Evolutionary conservation across 805 yeast genomes (phyloP), one percentile per base, ranked within the genome.

Genomic region (Candida caryicola): DNA sequence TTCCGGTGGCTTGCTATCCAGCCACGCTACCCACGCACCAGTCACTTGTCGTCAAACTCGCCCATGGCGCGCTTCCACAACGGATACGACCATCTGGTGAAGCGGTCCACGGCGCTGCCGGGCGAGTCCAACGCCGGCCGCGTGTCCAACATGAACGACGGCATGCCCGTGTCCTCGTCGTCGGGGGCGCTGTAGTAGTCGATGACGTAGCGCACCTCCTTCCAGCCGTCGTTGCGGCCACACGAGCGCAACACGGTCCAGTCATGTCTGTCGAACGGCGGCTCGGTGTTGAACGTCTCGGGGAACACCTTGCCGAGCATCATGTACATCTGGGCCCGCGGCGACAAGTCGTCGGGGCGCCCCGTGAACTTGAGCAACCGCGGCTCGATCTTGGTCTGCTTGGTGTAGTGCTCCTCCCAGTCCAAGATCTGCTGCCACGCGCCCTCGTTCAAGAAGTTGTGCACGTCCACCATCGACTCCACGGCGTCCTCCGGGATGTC

Each of bases 241-340:
- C 60, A 63, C 9, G 78, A 71, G 53, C 99, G 75, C 49, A 91
- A 70, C 4, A 93, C 96, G 2, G 95, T 85, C 99, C 99, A 93
- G 65, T 93, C 99, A 54, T 93, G 99, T 60, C 99, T 80, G 62
- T 93, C 99, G 55, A 93, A 93, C 5, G 99, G 99, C 3, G 95
- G 87, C 46, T 83, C 83, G 1, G 81, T 64, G 44, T 79, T 82
- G 64, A 79, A 91, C 8, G 73, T 70, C 12, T 72, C 66, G 1
- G 99, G 98, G 67, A 83, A 84, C 1, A 81, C 17, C 48, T 76
- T 73, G 9, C 91, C 82, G 48, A 93, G 60, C 38, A 66, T 58
- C 49, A 84, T 76, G 55, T 81, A 80, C 65, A 77, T 62, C 46
- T 76, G 71, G 0, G 98, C 98, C 31, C 95, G 73, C 10, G 99